These are phyloP conservation scores for Zanthoxylum bungeanum DNA, from an alignment of 345 rosid genomes.

Conservation along the genomic window DNA sequence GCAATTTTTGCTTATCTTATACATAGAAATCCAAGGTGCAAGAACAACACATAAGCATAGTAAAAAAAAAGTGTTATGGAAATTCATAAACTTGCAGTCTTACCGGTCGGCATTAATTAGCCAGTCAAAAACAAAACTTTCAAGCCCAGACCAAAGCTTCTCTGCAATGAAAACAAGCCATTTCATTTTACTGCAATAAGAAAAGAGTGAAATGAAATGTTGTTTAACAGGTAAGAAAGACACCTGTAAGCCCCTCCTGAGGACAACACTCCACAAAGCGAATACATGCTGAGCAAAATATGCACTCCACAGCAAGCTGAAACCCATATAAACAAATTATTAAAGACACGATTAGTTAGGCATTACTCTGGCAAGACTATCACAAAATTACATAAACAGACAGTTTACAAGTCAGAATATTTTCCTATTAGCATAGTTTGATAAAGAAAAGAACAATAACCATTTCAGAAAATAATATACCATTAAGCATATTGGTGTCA, in stretches of 20 bases:
- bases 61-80: slow-evolving; percentile 8
- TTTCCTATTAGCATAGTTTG: neutral
- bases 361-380: neutral
- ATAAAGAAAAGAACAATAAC: neutral
- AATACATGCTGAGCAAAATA: slow-evolving; percentile 98
- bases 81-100: slow-evolving; percentile 23
- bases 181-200: slow-evolving; percentile 13
- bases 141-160: slow-evolving; percentile 99
- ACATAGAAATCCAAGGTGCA: slow-evolving; percentile 1
- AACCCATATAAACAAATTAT: slow-evolving; percentile 20
- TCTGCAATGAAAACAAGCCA: slow-evolving; percentile 50
- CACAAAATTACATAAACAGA: neutral
- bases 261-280: slow-evolving; percentile 99
- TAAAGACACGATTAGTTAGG: slow-evolving; percentile 16
- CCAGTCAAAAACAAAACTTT: slow-evolving; percentile 98
- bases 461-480: neutral
- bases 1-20: neutral
- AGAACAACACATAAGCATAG: slow-evolving; percentile 7
- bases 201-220: slow-evolving; percentile 20
- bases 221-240: slow-evolving; percentile 26
- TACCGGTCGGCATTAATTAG: slow-evolving; percentile 96
- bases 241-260: slow-evolving; percentile 96
- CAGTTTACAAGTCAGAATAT: neutral
- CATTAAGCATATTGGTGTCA: neutral
- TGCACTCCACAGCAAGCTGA: slow-evolving; percentile 99